Evolutionary conservation across 31 red algal species (phyloP).

Genomic region (Asparagopsis taxiformis): DNA sequence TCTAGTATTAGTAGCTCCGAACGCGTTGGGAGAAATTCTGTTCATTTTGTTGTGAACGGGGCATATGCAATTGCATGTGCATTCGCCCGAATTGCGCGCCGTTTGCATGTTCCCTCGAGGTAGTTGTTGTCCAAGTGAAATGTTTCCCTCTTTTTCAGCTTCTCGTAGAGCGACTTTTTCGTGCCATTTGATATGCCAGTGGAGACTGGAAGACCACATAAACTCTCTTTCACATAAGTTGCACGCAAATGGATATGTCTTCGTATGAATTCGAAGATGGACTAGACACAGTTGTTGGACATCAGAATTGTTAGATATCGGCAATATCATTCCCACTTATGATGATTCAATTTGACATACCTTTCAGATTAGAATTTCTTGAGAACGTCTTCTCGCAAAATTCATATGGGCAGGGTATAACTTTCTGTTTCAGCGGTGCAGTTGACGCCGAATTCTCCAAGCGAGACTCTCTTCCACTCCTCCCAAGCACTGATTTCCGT

Average conservation of each 20-base stretch:
- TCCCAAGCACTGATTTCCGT: background rate
- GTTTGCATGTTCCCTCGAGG: background rate
- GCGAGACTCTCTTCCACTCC: background rate
- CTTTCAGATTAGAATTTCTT: conserved; percentile 34
- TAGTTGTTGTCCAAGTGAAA: background rate
- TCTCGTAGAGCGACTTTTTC: conserved; percentile 23
- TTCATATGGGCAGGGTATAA: conserved; percentile 22
- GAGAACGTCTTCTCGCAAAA: conserved; percentile 31
- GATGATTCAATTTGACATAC: conserved; percentile 1
- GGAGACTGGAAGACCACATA: conserved; percentile 38
- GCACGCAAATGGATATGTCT: conserved; percentile 27
- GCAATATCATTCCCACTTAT: background rate
- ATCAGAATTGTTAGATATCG: background rate
- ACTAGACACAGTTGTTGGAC: background rate
- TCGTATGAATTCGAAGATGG: conserved; percentile 29
- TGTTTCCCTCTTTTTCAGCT: background rate
- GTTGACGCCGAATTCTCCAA: background rate
- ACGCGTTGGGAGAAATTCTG: background rate
- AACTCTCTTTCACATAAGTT: conserved; percentile 13
- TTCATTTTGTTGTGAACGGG: background rate
- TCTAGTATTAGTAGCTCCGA: background rate
- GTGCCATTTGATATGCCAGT: conserved; percentile 40
- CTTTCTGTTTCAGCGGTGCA: background rate
- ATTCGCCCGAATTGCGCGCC: background rate
- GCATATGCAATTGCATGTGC: background rate